Percentiles rank a stretch among this genome's conserved stretches.
These are phyloP conservation scores for Tetrapisispora taiwanensis DNA, from an alignment of 805 yeast genomes.

Conservation along the genomic window DNA sequence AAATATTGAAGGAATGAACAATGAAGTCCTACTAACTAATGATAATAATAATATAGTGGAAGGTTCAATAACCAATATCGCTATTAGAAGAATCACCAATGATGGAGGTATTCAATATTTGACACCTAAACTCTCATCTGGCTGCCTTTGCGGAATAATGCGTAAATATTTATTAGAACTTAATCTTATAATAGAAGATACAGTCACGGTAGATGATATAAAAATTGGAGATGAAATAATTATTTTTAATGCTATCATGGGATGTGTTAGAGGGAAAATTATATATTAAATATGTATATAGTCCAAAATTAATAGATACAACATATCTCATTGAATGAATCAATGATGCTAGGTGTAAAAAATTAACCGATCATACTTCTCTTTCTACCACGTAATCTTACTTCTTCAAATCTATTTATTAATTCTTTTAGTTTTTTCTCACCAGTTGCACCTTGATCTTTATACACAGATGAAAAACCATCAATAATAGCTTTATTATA, in stretches of 20 bases:
- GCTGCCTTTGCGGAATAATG: conserved; percentile 79
- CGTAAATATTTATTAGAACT: conserved; percentile 53
- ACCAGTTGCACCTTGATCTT: conserved; percentile 26
- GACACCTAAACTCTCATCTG: conserved; percentile 70
- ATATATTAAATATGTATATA: conserved; percentile 7
- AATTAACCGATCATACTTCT: conserved; percentile 82
- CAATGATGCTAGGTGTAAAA: neutral
- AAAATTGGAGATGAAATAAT: conserved; percentile 58
- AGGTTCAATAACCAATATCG: conserved; percentile 76
- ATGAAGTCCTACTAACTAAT: conserved; percentile 57
- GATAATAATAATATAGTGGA: conserved; percentile 62
- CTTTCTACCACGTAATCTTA: conserved; percentile 86
- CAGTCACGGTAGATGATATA: conserved; percentile 37
- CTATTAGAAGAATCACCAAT: conserved; percentile 30
- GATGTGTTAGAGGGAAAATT: conserved; percentile 56
- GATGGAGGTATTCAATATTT: conserved; percentile 40
- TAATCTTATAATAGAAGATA: conserved; percentile 42
- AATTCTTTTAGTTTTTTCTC: conserved; percentile 41
- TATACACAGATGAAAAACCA: conserved; percentile 47
- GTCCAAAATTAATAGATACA: too few relatives aligned
- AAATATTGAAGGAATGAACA: conserved; percentile 27
- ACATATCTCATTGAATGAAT: neutral
- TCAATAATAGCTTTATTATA: conserved; percentile 64
- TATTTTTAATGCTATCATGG: conserved; percentile 74
- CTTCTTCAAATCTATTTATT: conserved; percentile 62